Percentiles rank a stretch among this genome's conserved stretches.
phyloP scores from a whole-genome alignment of 306 rosid species.

The Luffa aegyptiaca region DNA sequence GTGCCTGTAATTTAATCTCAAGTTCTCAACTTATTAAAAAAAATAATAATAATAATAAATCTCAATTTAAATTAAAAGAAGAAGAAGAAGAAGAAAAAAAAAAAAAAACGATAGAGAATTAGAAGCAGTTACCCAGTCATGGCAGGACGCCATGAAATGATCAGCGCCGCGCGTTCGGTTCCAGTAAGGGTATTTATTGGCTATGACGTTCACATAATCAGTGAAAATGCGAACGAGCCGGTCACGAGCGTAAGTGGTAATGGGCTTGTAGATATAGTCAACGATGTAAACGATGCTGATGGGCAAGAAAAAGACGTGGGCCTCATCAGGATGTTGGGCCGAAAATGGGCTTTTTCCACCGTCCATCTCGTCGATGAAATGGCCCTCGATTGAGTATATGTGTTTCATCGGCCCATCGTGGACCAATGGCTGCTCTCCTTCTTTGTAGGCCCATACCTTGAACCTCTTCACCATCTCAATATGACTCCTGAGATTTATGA shows the following conservation, averaged over 20 bases:
- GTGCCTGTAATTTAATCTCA: no score
- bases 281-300: constrained; percentile 39
- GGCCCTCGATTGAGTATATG: constrained; percentile 62
- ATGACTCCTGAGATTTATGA: constrained; percentile 37
- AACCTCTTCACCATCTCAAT: constrained; percentile 69
- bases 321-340: constrained; percentile 53
- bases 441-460: constrained; percentile 64
- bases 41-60: no score
- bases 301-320: constrained; percentile 54
- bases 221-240: constrained; percentile 27
- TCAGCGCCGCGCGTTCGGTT: constrained; percentile 59
- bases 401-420: constrained; percentile 50
- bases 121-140: constrained; percentile 51
- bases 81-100: no score
- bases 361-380: constrained; percentile 53
- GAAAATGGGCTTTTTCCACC: constrained; percentile 24
- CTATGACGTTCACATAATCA: constrained; percentile 39
- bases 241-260: constrained; percentile 27
- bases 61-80: no score
- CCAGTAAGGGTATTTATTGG: constrained; percentile 47
- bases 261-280: constrained; percentile 30
- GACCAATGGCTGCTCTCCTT: constrained; percentile 57
- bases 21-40: no score
- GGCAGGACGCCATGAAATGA: constrained; percentile 64
- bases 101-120: neutral